Evolutionary conservation across 768 basidiomycete species (phyloP), one percentile per base, ranked within the genome.

Genomic region (Hemileccinum rubropunctum): DNA sequence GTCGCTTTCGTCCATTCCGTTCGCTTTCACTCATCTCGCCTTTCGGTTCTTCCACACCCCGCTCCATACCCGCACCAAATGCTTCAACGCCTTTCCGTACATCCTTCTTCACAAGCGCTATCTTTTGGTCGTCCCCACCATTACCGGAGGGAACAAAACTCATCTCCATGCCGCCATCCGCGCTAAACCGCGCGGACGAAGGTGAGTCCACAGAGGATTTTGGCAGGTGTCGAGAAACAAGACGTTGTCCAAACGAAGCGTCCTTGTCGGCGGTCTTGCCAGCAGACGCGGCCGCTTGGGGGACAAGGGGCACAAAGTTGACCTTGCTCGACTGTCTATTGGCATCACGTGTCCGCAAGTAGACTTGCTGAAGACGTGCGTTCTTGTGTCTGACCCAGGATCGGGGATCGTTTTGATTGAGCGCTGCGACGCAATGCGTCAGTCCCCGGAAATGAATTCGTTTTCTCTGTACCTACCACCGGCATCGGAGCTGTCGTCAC

Each of bases 41-140:
- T 21, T 53, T 71, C 10, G 71, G 66, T 35, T 79, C 80, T 42
- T 73, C 75, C 2, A 80, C 78, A 2, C 91, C 91, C 59, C 77
- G 85, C 75, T 97, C 92, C 83, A 98, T 73, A 20, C 94, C 93
- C 38, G 84, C 88, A 23, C 93, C 94, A 62, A 95, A 95, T 39
- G 69, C 70, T 68, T 94, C 91, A 37, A 84, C 80, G 23, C 83
- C 85, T 65, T 81, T 85, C 60, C 77, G 72, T 51, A 56, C 59
- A 5, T 60, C 68, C 64, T 60, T 69, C 60, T 59, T 69, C 50
- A 57, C 58, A 44, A 61, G 65, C 11, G 9, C 45, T 2, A 41
- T 35, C 13, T 9, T 5, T 6, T 28, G 11, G 53, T 45, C 56
- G 13, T 54, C 59, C 20, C 51, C 51, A 54, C 54, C 58, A 20